Base-by-base conservation (phyloP, 1,139 yeast species). In the Pichia kudriavzevii region DNA sequence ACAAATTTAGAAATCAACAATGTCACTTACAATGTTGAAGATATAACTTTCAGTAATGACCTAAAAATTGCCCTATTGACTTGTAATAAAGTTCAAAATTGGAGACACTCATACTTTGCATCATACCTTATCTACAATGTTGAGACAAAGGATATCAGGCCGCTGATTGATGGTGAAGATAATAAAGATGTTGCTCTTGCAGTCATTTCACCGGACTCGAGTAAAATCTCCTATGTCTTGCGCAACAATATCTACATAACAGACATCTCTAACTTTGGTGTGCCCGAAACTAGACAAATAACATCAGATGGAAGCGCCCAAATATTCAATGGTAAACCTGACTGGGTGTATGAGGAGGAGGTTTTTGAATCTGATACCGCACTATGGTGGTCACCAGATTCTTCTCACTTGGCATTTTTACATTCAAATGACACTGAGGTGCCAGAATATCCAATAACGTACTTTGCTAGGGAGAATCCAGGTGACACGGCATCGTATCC, bases 281-380 rank as follows among this genome's bases (percentile, higher is more conserved):
- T 42, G 14, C 44, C 48, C 7, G 34, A 45, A 5, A 39, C 60
- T 0, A 48, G 39, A 0, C 59, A 55, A 42, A 57, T 72, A 5
- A 72, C 79, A 1, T 45, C 38, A 35, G 79, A 73, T 47, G 79
- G 79, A 2, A 60, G 67, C 19, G 59, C 53, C 3, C 63, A 70
- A 34, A 57, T 72, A 3, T 71, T 72, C 49, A 63, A 73, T 43
- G 79, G 79, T 16, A 67, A 67, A 38, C 76, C 79, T 1, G 79
- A 73, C 47, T 73, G 79, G 79, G 77, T 73, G 8, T 73, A 73
- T 44, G 79, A 73, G 50, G 79, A 73, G 47, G 79, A 73, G 46
- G 78, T 73, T 4, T 69, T 63, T 40, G 67, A 62, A 15, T 50
- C 63, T 26, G 78, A 72, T 43, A 58, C 63, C 16, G 72, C 69